phyloP scores from a whole-genome alignment of 176 grass and related monocot species.

The Avena atlantica region DNA sequence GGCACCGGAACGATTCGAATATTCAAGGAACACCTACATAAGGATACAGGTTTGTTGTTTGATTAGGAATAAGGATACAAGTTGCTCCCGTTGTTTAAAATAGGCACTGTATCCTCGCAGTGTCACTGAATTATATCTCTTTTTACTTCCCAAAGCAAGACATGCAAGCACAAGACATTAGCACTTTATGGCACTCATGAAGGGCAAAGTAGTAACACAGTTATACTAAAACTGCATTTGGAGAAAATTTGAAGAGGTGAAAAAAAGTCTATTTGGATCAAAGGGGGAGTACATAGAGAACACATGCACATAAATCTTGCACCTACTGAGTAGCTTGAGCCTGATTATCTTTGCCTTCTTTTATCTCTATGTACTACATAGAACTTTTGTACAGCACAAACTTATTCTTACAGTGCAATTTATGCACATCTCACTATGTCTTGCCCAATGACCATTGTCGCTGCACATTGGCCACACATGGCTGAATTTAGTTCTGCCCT shows the following conservation, averaged over 20 bases:
- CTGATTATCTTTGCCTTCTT: not conserved
- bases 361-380: not conserved
- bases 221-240: not conserved
- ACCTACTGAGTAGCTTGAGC: slow-evolving; percentile 3
- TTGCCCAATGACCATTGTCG: not conserved
- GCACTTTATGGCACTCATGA: too few species aligned
- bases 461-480: not conserved
- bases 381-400: not conserved
- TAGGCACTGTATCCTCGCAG: too few species aligned
- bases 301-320: not conserved
- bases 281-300: not conserved
- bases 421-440: slow-evolving; percentile 23
- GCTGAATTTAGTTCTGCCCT: not conserved
- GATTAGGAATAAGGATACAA: too few species aligned
- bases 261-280: not conserved
- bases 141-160: too few species aligned
- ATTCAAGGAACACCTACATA: too few species aligned
- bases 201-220: not conserved
- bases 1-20: too few species aligned
- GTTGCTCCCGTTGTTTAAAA: too few species aligned
- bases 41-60: too few species aligned
- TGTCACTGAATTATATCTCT: too few species aligned
- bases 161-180: too few species aligned
- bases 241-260: not conserved
- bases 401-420: not conserved